Conservation (phyloP, 2,329 filamentous ascomycete species). For the Ceratocystis lukuohia region DNA sequence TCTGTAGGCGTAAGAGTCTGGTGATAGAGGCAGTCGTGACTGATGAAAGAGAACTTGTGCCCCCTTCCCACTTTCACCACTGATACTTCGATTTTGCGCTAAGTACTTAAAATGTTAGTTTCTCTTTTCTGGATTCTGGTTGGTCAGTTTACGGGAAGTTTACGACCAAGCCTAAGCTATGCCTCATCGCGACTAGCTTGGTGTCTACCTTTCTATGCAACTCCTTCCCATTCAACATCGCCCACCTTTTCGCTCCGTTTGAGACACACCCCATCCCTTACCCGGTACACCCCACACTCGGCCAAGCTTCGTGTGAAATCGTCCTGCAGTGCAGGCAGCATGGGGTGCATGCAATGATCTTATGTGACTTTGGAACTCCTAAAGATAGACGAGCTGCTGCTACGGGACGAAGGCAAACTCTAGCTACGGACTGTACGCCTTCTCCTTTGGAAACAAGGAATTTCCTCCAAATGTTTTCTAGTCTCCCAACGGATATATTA, state of each 20-base stretch:
- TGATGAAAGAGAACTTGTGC: not conserved
- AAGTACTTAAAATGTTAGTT: no score
- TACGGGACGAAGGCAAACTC: not conserved
- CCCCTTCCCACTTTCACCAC: not conserved
- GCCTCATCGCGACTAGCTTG: not conserved
- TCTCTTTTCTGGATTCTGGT: no score
- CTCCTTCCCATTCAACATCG: not conserved
- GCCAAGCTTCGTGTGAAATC: not conserved
- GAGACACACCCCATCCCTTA: not conserved
- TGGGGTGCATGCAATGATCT: not conserved
- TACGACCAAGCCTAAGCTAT: not conserved
- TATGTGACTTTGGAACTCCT: not conserved
- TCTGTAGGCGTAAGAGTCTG: no score
- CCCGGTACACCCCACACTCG: not conserved
- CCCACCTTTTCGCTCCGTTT: not conserved
- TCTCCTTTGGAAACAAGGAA: not conserved
- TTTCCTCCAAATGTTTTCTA: not conserved
- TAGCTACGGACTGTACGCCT: not conserved
- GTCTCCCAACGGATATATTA: not conserved
- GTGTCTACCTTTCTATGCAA: not conserved
- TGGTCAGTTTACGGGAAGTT: no score
- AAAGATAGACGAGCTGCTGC: not conserved
- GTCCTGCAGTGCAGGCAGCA: not conserved
- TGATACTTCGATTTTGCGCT: not conserved
- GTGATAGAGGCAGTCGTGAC: not conserved